Percentiles rank a stretch among this genome's conserved stretches.
Conservation (phyloP, 2,329 filamentous ascomycete species). For the Pseudocercospora vitis region DNA sequence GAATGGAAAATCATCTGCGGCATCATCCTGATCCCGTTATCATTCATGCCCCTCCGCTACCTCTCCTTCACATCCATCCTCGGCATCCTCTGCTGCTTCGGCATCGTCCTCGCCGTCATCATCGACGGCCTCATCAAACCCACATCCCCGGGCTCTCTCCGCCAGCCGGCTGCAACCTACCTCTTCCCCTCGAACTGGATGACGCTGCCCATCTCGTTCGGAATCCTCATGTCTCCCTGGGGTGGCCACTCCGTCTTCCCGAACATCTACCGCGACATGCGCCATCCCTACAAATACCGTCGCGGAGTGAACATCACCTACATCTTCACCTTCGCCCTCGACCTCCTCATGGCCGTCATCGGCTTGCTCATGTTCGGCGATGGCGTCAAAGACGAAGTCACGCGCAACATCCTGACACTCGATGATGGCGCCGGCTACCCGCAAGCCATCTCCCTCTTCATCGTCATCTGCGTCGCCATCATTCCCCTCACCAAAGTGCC, state of each 20-base stretch:
- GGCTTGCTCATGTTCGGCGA: conserved; percentile 96
- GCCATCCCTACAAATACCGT: conserved; percentile 78
- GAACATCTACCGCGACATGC: conserved; percentile 77
- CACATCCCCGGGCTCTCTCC: conserved; percentile 75
- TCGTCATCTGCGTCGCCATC: conserved; percentile 84
- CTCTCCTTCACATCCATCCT: conserved; percentile 89
- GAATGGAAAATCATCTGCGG: conserved; percentile 87
- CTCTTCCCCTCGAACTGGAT: conserved; percentile 84
- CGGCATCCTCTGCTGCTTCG: conserved; percentile 86
- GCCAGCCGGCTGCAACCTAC: conserved; percentile 75
- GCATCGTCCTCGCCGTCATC: conserved; percentile 81
- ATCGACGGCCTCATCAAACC: conserved; percentile 84
- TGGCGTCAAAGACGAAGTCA: conserved; percentile 82
- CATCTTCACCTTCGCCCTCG: conserved; percentile 77
- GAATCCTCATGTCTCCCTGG: conserved; percentile 82
- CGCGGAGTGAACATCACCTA: conserved; percentile 78
- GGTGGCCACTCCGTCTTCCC: conserved; percentile 73
- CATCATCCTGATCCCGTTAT: conserved; percentile 73
- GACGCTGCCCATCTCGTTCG: conserved; percentile 83
- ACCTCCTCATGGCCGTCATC: conserved; percentile 76
- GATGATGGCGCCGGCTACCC: conserved; percentile 71
- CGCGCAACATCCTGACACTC: conserved; percentile 74
- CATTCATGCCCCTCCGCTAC: conserved; percentile 78
- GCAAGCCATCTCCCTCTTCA: conserved; percentile 67
- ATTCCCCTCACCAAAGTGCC: conserved; percentile 91